Evolutionary conservation across 106 monocot genomes (phyloP), one percentile per base, ranked within the genome.

Genomic region (Platanthera zijinensis): DNA sequence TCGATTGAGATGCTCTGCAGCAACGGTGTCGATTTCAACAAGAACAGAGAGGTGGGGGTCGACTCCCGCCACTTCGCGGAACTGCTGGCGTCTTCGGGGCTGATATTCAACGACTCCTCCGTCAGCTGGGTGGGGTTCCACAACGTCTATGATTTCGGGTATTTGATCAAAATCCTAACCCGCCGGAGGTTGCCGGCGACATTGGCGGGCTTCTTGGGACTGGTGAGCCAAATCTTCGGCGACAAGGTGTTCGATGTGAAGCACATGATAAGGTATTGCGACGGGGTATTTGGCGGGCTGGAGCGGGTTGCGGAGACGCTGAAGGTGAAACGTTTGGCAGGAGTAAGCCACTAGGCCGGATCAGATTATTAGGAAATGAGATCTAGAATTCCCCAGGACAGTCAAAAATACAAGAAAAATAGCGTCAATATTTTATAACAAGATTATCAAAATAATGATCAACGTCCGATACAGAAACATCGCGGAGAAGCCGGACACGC

Each of bases 61-160:
- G 76, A 80, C 51, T 76, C 83, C 8, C 28, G 25, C 28, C 46
- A 28, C 5, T 85, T 85, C 72, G 85, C 81, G 0, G 51, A 74
- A 46, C 77, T 80, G 69, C 57, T 83, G 74, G 74, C 77, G 80
- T 74, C 76, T 7, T 83, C 86, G 4, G 86, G 86, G 10, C 51
- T 87, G 71, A 19, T 83, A 8, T 57, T 54, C 59, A 83, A 83
- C 77, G 84, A 67, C 5, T 48, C 48, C 3, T 18, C 11, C 6
- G 61, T 87, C 0, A 76, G 52, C 11, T 88, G 84, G 88, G 53
- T 88, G 52, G 83, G 82, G 21, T 88, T 88, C 57, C 88, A 88
- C 74, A 72, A 82, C 32, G 82, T 80, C 3, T 87, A 87, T 39
- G 87, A 87, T 47, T 82, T 84, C 72, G 84, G 74, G 62, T 88